Percentiles rank a stretch among this genome's conserved stretches.
phyloP scores from a whole-genome alignment of 495 filamentous ascomycete genomes.

The Neurospora sp. region DNA sequence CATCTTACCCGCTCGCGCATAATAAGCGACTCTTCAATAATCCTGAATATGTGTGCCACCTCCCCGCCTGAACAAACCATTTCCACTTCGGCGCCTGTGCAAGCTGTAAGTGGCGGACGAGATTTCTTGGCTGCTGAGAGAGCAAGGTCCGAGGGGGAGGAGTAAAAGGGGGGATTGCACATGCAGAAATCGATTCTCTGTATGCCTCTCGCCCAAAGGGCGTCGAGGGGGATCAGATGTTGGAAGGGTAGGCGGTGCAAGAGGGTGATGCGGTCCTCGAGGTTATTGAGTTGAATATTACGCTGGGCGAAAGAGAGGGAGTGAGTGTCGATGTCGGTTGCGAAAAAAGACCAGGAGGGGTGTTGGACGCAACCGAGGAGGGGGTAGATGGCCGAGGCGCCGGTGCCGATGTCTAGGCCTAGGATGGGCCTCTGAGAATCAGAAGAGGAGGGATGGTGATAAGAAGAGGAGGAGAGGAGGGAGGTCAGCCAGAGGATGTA shows the following conservation, averaged over 20 bases:
- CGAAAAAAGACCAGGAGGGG: constrained; percentile 59
- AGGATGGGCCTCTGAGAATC: neutral
- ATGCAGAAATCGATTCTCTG: constrained; percentile 71
- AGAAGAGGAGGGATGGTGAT: constrained; percentile 11
- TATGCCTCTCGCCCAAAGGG: neutral
- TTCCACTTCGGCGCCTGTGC: constrained; percentile 72
- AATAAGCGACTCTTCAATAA: constrained; percentile 62
- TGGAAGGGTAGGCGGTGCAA: constrained; percentile 38
- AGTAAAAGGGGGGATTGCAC: constrained; percentile 93
- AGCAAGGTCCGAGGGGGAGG: constrained; percentile 57
- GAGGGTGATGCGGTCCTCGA: constrained; percentile 56
- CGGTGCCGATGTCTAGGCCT: constrained; percentile 86
- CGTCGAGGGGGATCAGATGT: constrained; percentile 44
- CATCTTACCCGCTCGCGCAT: constrained; percentile 57
- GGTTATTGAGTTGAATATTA: constrained; percentile 54
- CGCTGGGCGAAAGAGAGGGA: constrained; percentile 52
- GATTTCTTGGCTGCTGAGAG: constrained; percentile 52
- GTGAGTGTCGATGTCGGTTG: constrained; percentile 73
- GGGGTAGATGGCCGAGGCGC: constrained; percentile 85
- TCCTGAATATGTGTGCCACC: constrained; percentile 62
- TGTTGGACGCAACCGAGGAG: constrained; percentile 65
- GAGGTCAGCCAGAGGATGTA: constrained; percentile 88
- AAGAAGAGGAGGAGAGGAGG: constrained; percentile 65
- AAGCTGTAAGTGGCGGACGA: constrained; percentile 60
- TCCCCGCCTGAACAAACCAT: constrained; percentile 87